Evolutionary conservation across 768 basidiomycete species (phyloP).

Genomic region (Boletus coccyginus): DNA sequence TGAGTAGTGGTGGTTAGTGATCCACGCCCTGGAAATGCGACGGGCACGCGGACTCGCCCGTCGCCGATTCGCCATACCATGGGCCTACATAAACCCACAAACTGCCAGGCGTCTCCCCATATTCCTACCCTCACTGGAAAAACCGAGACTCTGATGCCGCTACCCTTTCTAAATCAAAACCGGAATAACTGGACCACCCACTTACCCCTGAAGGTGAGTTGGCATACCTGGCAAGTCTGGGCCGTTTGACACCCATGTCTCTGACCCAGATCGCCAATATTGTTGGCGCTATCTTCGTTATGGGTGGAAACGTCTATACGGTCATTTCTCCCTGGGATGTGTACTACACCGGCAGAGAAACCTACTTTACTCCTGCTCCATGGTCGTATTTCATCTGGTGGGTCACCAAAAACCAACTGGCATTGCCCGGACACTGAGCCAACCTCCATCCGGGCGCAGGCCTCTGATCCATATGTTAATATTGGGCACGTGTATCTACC

Average conservation of each 20-base stretch:
- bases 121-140: constrained; percentile 9
- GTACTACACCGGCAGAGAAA: constrained; percentile 51
- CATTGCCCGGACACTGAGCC: not conserved
- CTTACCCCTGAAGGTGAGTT: constrained; percentile 51
- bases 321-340: constrained; percentile 51
- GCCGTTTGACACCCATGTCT: constrained; percentile 3
- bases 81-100: constrained; percentile 27
- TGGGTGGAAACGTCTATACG: constrained; percentile 61
- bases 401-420: constrained; percentile 8
- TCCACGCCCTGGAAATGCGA: constrained; percentile 27
- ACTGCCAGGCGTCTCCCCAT: constrained; percentile 8
- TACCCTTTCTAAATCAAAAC: constrained; percentile 19
- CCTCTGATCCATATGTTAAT: constrained; percentile 64
- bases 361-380: constrained; percentile 65
- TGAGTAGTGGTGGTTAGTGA: constrained; percentile 11
- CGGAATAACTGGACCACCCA: constrained; percentile 44
- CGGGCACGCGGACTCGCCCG: constrained; percentile 19
- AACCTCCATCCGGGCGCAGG: constrained; percentile 30
- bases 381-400: constrained; percentile 65
- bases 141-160: constrained; percentile 19
- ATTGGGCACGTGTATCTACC: constrained; percentile 62
- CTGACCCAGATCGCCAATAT: constrained; percentile 49
- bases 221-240: not conserved
- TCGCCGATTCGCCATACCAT: not conserved
- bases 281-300: constrained; percentile 50